Evolutionary conservation across 2,329 filamentous ascomycete genomes (phyloP).

Genomic region (Aureobasidium melanogenum): DNA sequence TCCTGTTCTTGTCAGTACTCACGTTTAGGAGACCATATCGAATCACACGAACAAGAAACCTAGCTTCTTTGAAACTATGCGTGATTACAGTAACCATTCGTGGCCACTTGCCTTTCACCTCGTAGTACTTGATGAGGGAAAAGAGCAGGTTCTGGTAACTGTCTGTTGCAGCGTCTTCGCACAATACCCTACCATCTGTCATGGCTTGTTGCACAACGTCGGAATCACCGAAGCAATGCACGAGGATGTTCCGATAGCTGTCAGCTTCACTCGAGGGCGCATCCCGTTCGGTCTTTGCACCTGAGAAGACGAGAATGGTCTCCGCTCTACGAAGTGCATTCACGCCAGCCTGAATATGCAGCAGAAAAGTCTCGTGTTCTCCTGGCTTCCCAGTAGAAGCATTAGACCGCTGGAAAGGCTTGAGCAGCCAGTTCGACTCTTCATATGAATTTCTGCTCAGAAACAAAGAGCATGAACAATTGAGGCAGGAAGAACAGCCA

Average conservation of each 20-base stretch:
- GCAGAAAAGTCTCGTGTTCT: slow-evolving; percentile 71
- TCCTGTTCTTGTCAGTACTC: slow-evolving; percentile 13
- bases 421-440: slow-evolving; percentile 54
- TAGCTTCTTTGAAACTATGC: slow-evolving; percentile 38
- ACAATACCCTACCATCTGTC: slow-evolving; percentile 30
- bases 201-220: slow-evolving; percentile 17
- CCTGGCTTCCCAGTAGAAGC: slow-evolving; percentile 39
- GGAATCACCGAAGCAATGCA: slow-evolving; percentile 1
- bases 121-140: slow-evolving; percentile 51
- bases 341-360: slow-evolving; percentile 62
- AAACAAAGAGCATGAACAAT: background rate
- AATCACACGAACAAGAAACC: slow-evolving; percentile 27
- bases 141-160: slow-evolving; percentile 81
- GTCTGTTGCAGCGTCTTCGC: slow-evolving; percentile 69
- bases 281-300: slow-evolving; percentile 40
- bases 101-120: slow-evolving; percentile 32
- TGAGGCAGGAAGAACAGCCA: background rate
- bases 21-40: too few species aligned
- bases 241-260: slow-evolving; percentile 19
- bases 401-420: slow-evolving; percentile 56
- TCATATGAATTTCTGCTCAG: slow-evolving; percentile 20
- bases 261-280: slow-evolving; percentile 25
- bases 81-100: slow-evolving; percentile 35
- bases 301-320: slow-evolving; percentile 61
- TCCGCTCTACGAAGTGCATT: slow-evolving; percentile 36